A percentile compares a stretch with the other conserved stretches of the same genome.
phyloP scores from a whole-genome alignment of 2,329 filamentous ascomycete species.

The Xylaria sp. region DNA sequence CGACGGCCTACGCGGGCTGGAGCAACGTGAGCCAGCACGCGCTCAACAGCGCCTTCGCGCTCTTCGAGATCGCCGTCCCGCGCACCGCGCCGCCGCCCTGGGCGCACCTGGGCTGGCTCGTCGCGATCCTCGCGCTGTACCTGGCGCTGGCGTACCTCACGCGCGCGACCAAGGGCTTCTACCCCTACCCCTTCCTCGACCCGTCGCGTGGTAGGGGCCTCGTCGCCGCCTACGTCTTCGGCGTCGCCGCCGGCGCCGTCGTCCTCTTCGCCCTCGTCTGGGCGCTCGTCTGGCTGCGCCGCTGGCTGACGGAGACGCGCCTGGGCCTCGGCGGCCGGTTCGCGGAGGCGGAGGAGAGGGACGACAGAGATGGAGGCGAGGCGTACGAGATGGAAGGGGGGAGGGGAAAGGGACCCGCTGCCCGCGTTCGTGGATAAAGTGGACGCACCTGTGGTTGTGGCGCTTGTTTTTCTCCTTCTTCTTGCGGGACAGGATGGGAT shows the following conservation, averaged over 20 bases:
- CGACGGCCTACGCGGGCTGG: constrained; percentile 58
- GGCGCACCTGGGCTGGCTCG: constrained; percentile 67
- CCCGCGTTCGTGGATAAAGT: background rate
- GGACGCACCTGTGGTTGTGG: no score
- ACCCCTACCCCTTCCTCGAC: constrained; percentile 80
- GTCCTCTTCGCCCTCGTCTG: constrained; percentile 49
- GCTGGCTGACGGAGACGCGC: constrained; percentile 40
- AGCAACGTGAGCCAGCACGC: constrained; percentile 73
- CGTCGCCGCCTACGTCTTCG: constrained; percentile 64
- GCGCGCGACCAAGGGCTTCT: constrained; percentile 68
- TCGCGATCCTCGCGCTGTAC: constrained; percentile 73
- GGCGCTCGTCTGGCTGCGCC: constrained; percentile 45
- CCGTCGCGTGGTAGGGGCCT: constrained; percentile 49
- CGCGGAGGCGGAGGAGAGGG: constrained; percentile 5
- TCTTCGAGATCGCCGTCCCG: constrained; percentile 74
- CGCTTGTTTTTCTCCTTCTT: no score
- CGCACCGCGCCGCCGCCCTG: constrained; percentile 62
- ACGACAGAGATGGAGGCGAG: background rate
- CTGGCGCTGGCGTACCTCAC: constrained; percentile 76
- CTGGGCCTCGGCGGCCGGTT: constrained; percentile 31
- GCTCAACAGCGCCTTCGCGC: constrained; percentile 71
- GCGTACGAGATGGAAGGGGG: background rate
- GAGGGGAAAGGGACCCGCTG: no score
- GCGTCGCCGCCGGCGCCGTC: constrained; percentile 47
- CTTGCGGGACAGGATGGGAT: no score